These are phyloP conservation scores for Amanita fuliginea DNA, from an alignment of 768 basidiomycete genomes.

Conservation along the genomic window DNA sequence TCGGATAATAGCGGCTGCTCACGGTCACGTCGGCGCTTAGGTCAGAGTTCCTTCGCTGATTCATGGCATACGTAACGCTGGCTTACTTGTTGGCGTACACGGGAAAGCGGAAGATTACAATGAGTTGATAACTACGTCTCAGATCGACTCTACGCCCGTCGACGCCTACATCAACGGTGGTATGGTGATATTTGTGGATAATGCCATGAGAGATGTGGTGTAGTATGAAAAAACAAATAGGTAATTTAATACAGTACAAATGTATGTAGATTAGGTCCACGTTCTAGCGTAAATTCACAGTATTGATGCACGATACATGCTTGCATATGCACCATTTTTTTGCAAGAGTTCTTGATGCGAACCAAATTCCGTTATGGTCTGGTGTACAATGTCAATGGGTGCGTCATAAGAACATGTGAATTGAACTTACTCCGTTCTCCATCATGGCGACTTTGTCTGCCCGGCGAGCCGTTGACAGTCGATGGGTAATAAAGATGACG, in stretches of 20 bases:
- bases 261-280: neutral
- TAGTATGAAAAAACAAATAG: slow-evolving; percentile 15
- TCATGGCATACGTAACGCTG: slow-evolving; percentile 79
- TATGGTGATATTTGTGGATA: slow-evolving; percentile 58
- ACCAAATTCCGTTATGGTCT: slow-evolving; percentile 73
- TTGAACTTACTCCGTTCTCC: slow-evolving; percentile 50
- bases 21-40: slow-evolving; percentile 23
- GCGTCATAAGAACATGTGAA: slow-evolving; percentile 1
- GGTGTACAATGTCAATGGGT: slow-evolving; percentile 1
- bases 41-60: slow-evolving; percentile 84
- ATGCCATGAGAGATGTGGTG: slow-evolving; percentile 36
- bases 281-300: slow-evolving; percentile 17
- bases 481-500: slow-evolving; percentile 77
- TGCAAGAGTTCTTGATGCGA: slow-evolving; percentile 56
- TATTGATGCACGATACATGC: slow-evolving; percentile 59
- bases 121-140: slow-evolving; percentile 21
- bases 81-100: slow-evolving; percentile 78
- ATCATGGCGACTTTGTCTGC: slow-evolving; percentile 86
- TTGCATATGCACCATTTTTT: slow-evolving; percentile 53
- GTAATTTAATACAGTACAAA: slow-evolving; percentile 1
- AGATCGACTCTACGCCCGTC: slow-evolving; percentile 37
- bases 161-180: slow-evolving; percentile 63
- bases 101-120: slow-evolving; percentile 41
- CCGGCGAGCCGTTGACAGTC: slow-evolving; percentile 68
- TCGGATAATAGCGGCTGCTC: neutral